Base-by-base conservation (phyloP, 1,284 basidiomycete species). In the Naganishia sp. region DNA sequence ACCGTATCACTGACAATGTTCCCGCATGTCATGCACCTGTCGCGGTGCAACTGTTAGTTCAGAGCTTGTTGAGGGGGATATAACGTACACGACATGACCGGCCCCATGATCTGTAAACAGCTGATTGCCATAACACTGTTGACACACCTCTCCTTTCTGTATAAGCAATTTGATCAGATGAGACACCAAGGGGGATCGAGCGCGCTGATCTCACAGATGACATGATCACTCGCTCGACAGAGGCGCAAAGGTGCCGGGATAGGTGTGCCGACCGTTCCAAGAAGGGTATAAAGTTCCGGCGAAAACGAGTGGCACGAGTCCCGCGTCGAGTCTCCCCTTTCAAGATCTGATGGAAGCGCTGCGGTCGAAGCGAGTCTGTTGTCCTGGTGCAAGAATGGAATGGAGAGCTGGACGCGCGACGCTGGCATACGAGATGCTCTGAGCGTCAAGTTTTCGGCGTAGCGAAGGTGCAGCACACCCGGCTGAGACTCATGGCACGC, bases 1-100 rank as follows among this genome's bases (percentile, higher is more conserved):
- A 90, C 88, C 74, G 92, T 94, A 80, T 97, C 92, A 78, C 97
- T 94, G 15, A 96, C 84, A 18, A 98, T 92, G 13, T 88, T 89
- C 62, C 91, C 92, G 72, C 93, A 96, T 70, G 84, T 81, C 2
- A 88, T 84, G 74, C 92, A 96, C 74, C 65, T 66, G n/a, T 6
- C n/a, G 41, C 3, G n/a, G 2, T 25, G n/a, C n/a, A 11, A n/a
- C n/a, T n/a, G 21, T 61, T 11, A 51, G 57, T 46, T 15, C 18
- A 21, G 6, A 25, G 13, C 7, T 39, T 39, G 35, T 10, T 28
- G 32, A 17, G n/a, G 15, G 10, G 43, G 32, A 35, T 32, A 25
- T 11, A 51, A 51, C 58, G 10, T 51, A 61, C 58, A 61, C 58
- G 35, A 61, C 50, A 25, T 61, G 58, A 25, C 58, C 58, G 23